Percentiles rank a stretch among this genome's conserved stretches.
Conservation (phyloP, 1,284 basidiomycete species). For the Fomitopsis palustris region DNA sequence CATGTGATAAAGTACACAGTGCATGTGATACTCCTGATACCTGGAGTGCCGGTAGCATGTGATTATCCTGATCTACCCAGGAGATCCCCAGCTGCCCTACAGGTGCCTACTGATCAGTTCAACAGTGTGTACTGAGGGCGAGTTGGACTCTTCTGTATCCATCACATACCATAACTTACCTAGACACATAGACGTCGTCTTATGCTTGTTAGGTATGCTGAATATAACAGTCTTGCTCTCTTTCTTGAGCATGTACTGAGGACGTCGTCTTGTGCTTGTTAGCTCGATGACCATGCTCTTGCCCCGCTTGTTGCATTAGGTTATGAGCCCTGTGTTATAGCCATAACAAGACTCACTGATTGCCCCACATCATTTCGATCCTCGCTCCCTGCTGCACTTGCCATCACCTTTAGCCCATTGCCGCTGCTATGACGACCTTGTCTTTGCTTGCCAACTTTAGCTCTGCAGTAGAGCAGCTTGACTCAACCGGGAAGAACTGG, state of each 20-base stretch:
- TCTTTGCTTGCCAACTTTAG: slow-evolving; percentile 7
- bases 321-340: slow-evolving; percentile 10
- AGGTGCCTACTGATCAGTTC: too few relatives aligned
- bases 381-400: background rate
- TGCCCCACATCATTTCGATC: background rate
- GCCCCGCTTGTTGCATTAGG: slow-evolving; percentile 3
- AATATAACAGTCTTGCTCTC: background rate
- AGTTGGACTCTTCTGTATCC: background rate
- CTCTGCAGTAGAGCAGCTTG: slow-evolving; percentile 8
- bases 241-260: background rate
- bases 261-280: slow-evolving; percentile 3
- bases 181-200: background rate
- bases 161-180: background rate
- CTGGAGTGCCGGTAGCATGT: too few relatives aligned
- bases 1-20: too few relatives aligned
- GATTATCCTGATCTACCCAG: too few relatives aligned
- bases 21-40: too few relatives aligned
- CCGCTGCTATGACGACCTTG: slow-evolving; percentile 4
- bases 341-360: slow-evolving; percentile 6
- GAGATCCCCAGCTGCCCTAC: too few relatives aligned
- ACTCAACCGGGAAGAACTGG: slow-evolving; percentile 9
- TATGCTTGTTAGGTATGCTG: background rate
- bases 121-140: background rate
- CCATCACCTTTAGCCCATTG: background rate
- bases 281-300: slow-evolving; percentile 1